Conservation (phyloP, 495 filamentous ascomycete species). For the Acidiella bohemica region DNA sequence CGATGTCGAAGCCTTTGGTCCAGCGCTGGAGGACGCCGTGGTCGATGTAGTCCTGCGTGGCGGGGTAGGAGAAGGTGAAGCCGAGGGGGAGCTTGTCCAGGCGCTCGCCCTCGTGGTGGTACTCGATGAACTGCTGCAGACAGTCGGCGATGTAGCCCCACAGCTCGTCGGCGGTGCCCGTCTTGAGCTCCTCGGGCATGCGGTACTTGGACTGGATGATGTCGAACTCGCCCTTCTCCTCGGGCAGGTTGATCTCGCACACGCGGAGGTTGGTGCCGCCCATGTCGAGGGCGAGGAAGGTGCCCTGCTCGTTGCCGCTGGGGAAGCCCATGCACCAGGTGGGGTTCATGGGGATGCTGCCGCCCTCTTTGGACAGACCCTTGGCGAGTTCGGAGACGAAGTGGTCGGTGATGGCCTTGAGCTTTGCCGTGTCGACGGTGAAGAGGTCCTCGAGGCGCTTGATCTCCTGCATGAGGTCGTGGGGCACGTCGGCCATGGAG, state of each 20-base stretch:
- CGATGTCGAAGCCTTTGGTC: slow-evolving; percentile 98
- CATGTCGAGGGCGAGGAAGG: slow-evolving; percentile 92
- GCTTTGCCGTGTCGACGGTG: slow-evolving; percentile 59
- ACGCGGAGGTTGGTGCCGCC: slow-evolving; percentile 96
- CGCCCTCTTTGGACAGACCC: slow-evolving; percentile 78
- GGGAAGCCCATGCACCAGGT: slow-evolving; percentile 96
- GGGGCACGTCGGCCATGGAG: slow-evolving; percentile 69
- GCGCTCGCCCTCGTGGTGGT: slow-evolving; percentile 62
- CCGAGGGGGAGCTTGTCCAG: slow-evolving; percentile 64
- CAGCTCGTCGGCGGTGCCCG: slow-evolving; percentile 76
- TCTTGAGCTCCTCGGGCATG: slow-evolving; percentile 91
- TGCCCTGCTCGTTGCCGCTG: slow-evolving; percentile 77
- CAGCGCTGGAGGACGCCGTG: slow-evolving; percentile 91
- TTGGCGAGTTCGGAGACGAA: slow-evolving; percentile 65
- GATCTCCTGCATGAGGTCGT: slow-evolving; percentile 73
- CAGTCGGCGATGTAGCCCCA: slow-evolving; percentile 99
- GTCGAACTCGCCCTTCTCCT: slow-evolving; percentile 90
- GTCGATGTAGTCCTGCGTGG: slow-evolving; percentile 91
- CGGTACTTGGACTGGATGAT: slow-evolving; percentile 98
- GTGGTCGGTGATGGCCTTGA: slow-evolving; percentile 79
- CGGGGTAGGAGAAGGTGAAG: slow-evolving; percentile 98
- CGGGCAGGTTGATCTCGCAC: slow-evolving; percentile 84
- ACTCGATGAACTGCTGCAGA: slow-evolving; percentile 86
- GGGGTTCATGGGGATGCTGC: slow-evolving; percentile 96
- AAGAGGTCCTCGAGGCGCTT: slow-evolving; percentile 76